These are phyloP conservation scores for Cardamine chenopodiifolia DNA, from an alignment of 345 rosid species.

Conservation along the genomic window DNA sequence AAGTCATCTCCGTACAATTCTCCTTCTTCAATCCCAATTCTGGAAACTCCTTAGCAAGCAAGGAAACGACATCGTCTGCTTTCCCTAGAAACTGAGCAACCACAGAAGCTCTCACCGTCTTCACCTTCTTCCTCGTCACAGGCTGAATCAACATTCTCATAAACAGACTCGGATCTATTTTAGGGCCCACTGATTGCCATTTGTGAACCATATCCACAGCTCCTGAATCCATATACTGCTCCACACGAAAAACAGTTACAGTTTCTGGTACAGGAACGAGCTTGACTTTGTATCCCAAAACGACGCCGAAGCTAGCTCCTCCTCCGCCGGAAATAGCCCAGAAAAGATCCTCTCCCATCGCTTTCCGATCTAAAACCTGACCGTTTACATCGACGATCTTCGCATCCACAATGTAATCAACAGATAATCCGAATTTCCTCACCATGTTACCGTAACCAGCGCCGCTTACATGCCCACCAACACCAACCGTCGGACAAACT, in stretches of 20 bases:
- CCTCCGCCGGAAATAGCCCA: constrained; percentile 69
- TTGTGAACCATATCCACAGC: constrained; percentile 45
- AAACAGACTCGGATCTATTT: constrained; percentile 48
- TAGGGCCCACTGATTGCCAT: constrained; percentile 61
- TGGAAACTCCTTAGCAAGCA: constrained; percentile 51
- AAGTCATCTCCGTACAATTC: constrained; percentile 51
- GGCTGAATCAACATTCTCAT: constrained; percentile 71
- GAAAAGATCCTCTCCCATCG: constrained; percentile 65
- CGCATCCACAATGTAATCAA: constrained; percentile 57
- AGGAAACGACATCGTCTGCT: constrained; percentile 41
- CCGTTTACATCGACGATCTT: constrained; percentile 57
- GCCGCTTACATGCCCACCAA: constrained; percentile 63
- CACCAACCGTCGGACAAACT: constrained; percentile 64
- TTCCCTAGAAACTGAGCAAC: constrained; percentile 48
- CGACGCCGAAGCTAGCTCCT: constrained; percentile 56
- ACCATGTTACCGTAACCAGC: constrained; percentile 62
- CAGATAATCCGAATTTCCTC: constrained; percentile 54
- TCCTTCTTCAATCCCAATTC: constrained; percentile 48
- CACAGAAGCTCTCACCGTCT: constrained; percentile 47
- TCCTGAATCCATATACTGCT: constrained; percentile 40
- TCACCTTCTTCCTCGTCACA: constrained; percentile 37
- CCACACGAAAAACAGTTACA: constrained; percentile 55
- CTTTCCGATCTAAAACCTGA: constrained; percentile 44
- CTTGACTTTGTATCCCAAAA: constrained; percentile 50
- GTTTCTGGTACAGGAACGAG: constrained; percentile 53